phyloP scores from a whole-genome alignment of 352 stramenopile genomes.

The Pythium sukuiense region DNA sequence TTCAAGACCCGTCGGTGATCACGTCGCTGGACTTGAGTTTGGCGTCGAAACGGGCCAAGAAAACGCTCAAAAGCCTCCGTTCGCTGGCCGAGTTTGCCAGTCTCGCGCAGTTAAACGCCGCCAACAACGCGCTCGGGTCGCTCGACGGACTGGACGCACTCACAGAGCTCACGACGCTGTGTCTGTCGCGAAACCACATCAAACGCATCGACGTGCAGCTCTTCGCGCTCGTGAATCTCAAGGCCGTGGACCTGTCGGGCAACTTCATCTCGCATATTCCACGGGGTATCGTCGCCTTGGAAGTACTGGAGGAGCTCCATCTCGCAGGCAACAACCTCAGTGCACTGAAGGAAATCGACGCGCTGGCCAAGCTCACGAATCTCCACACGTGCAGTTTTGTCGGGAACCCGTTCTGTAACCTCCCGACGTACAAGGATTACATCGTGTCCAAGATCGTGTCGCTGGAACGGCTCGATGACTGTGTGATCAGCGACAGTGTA shows the following conservation, averaged over 20 bases:
- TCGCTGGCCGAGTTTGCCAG: constrained; percentile 42
- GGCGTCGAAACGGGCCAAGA: constrained; percentile 46
- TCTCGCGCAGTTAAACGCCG: constrained; percentile 56
- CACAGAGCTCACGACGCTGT: constrained; percentile 41
- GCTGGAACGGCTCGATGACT: constrained; percentile 63
- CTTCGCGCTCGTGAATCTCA: constrained; percentile 44
- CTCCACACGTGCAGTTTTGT: constrained; percentile 58
- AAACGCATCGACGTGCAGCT: constrained; percentile 55
- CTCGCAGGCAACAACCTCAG: constrained; percentile 72
- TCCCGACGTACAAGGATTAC: constrained; percentile 78
- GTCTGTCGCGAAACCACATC: constrained; percentile 68
- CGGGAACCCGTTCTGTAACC: constrained; percentile 72
- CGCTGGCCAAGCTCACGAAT: constrained; percentile 56
- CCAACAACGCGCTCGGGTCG: constrained; percentile 59
- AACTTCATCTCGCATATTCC: constrained; percentile 85
- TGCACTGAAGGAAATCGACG: constrained; percentile 72
- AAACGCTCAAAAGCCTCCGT: constrained; percentile 58
- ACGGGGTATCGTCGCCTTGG: constrained; percentile 43
- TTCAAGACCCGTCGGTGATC: constrained; percentile 23
- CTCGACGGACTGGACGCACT: constrained; percentile 64
- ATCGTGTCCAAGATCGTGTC: constrained; percentile 61
- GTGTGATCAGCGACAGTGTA: constrained; percentile 36
- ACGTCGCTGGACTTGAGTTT: constrained; percentile 47
- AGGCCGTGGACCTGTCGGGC: constrained; percentile 63
- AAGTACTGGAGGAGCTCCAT: constrained; percentile 59